Conservation (phyloP, 345 rosid genomes). For the Syzygium oleosum region DNA sequence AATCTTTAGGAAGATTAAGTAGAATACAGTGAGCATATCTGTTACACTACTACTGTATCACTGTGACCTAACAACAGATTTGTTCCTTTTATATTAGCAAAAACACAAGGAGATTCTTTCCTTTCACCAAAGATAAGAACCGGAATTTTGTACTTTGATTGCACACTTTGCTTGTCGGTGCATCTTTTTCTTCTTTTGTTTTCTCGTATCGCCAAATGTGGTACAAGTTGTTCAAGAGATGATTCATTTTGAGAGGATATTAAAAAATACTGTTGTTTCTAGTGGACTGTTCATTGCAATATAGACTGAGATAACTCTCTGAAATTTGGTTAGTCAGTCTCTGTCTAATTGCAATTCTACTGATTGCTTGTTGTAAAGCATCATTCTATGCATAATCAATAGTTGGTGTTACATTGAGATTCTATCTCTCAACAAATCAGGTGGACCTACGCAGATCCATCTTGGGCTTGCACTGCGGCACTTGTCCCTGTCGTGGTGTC, state of each 20-base stretch:
- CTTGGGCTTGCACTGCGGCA: constrained; percentile 78
- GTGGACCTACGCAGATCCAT: constrained; percentile 77
- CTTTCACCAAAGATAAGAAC: background rate
- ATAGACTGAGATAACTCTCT: background rate
- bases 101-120: background rate
- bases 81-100: background rate
- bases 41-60: background rate
- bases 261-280: background rate
- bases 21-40: background rate
- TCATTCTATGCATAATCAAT: background rate
- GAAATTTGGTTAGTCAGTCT: background rate
- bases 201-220: background rate
- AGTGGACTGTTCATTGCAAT: background rate
- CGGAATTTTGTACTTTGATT: background rate
- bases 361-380: background rate
- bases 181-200: background rate
- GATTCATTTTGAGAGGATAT: background rate
- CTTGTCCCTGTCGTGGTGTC: constrained; percentile 68
- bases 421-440: constrained; percentile 13
- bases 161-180: background rate
- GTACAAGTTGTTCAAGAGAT: background rate
- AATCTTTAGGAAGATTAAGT: background rate
- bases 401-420: background rate
- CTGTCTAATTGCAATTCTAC: background rate
- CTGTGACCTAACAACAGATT: background rate